Base-by-base conservation (phyloP, 2,329 filamentous ascomycete genomes). In the Fusarium heterosporum region DNA sequence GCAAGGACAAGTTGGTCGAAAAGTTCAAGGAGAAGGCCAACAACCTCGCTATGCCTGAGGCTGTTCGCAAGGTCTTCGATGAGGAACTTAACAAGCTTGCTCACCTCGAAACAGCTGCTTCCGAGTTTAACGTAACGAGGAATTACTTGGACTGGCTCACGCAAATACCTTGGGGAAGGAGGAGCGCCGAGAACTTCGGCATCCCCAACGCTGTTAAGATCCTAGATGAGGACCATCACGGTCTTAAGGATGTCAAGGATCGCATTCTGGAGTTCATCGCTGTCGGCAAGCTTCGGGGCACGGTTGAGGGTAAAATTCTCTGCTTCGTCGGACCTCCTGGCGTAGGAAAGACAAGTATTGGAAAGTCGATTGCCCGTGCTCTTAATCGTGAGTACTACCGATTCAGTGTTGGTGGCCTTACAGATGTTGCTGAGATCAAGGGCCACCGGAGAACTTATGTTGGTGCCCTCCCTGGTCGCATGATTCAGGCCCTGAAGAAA, bases 111-210 rank as follows among this genome's bases (percentile, higher is more conserved):
- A 93, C 96, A 25, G 94, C 94, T 12, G 96, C 96, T 6, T 98
- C 95, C 2, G 96, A 99, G 78, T 99, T 98, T 79, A 99, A 99
- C 72, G 96, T 99, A 41, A 99, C 96, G 22, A 87, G 96, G 63
- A 99, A 99, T 79, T 99, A 99, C 78, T 84, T 99, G 36, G 96
- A 99, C 80, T 99, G 96, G 96, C 85, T 99, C 39, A 99, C 96
- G 8, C 95, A 98, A 78, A 96, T 99, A 42, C 96, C 96, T 0
- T 99, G 96, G 96, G 96, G 96, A 46, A 92, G 96, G 78, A 88
- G 94, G 75, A 97, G 94, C 71, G 90, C 93, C 0, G 96, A 99
- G 81, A 99, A 98, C 78, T 99, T 99, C 78, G 93, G 90, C 48
- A 97, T 99, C 70, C 87, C 92, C 71, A 92, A 99, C 73, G 96